Percentiles rank a stretch among this genome's conserved stretches.
These are phyloP conservation scores for Hemileccinum rubropunctum DNA, from an alignment of 768 basidiomycete species.

Conservation along the genomic window DNA sequence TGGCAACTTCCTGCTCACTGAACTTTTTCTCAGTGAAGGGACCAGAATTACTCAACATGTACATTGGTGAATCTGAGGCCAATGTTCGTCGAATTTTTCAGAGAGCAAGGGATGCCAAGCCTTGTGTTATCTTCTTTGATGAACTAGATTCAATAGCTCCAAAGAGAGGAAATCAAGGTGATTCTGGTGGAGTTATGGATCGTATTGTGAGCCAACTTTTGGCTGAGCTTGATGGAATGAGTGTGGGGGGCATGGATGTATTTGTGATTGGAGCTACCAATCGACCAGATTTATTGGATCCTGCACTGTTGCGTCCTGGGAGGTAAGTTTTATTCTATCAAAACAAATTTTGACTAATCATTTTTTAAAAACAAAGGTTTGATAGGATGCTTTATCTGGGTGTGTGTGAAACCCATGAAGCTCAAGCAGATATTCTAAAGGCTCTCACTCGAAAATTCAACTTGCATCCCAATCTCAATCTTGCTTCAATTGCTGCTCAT, in stretches of 20 bases:
- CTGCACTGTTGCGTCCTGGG: slow-evolving; percentile 86
- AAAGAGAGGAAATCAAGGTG: slow-evolving; percentile 91
- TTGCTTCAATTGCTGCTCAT: slow-evolving; percentile 58
- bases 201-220: slow-evolving; percentile 93
- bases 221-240: slow-evolving; percentile 92
- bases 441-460: slow-evolving; percentile 93
- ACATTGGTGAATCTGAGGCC: slow-evolving; percentile 97
- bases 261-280: slow-evolving; percentile 98
- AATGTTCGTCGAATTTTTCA: slow-evolving; percentile 94
- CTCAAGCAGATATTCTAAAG: slow-evolving; percentile 81
- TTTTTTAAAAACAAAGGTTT: slow-evolving; percentile 54
- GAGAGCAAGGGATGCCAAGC: slow-evolving; percentile 84
- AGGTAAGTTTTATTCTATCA: slow-evolving; percentile 43
- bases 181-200: slow-evolving; percentile 98
- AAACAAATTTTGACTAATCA: neutral
- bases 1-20: slow-evolving; percentile 90
- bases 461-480: slow-evolving; percentile 63
- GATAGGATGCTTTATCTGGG: slow-evolving; percentile 96
- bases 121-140: slow-evolving; percentile 96
- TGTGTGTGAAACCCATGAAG: slow-evolving; percentile 81
- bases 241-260: slow-evolving; percentile 64
- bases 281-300: slow-evolving; percentile 86
- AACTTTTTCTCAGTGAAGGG: slow-evolving; percentile 99
- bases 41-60: slow-evolving; percentile 96
- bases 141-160: slow-evolving; percentile 95